A percentile compares a stretch with the other conserved stretches of the same genome.
phyloP scores from a whole-genome alignment of 2,329 filamentous ascomycete species.

The Fusarium compactum region DNA sequence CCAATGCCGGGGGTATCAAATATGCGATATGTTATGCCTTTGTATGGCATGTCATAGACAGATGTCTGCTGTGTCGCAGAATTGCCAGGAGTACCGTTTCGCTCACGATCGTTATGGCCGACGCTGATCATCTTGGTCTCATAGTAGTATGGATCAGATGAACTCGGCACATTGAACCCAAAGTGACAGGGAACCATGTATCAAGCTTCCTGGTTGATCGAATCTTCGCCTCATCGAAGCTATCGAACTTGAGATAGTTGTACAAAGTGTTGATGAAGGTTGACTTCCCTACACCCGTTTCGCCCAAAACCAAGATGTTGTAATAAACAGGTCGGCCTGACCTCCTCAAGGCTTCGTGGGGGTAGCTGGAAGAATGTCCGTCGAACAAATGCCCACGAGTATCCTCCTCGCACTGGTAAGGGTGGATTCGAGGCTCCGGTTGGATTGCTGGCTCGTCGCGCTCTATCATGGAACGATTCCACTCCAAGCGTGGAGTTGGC shows the following conservation, averaged over 20 bases:
- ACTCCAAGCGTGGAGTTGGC: background rate
- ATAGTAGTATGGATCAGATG: background rate
- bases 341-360: background rate
- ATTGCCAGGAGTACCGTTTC: conserved; percentile 15
- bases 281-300: conserved; percentile 62
- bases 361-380: background rate
- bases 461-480: background rate
- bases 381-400: conserved; percentile 43
- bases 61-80: conserved; percentile 27
- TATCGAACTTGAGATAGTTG: conserved; percentile 57
- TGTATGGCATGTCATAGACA: conserved; percentile 5
- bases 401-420: conserved; percentile 45
- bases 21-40: background rate
- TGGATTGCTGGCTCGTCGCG: no score
- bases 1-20: conserved; percentile 34
- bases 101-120: conserved; percentile 23
- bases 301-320: conserved; percentile 61
- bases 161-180: background rate
- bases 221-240: conserved; percentile 53
- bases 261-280: conserved; percentile 63
- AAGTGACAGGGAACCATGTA: conserved; percentile 37
- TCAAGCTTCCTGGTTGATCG: background rate
- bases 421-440: background rate
- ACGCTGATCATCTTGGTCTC: background rate
- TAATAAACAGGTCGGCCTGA: conserved; percentile 40